phyloP scores from a whole-genome alignment of 768 basidiomycete genomes.

The Tulasnella sp. region DNA sequence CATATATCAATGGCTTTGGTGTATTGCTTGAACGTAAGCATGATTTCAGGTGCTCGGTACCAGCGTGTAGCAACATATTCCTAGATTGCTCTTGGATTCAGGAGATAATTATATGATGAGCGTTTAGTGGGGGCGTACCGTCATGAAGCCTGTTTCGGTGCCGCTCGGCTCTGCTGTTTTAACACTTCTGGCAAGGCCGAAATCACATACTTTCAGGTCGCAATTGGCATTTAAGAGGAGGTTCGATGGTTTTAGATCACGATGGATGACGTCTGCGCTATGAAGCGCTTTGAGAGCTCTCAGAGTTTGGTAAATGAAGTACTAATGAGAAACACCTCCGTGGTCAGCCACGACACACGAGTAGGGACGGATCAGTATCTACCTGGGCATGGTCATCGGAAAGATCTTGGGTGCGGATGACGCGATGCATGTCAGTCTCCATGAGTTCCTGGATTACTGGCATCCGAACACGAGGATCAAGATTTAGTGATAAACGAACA shows the following conservation, averaged over 20 bases:
- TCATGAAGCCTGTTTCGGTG: slow-evolving; percentile 27
- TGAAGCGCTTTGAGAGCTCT: slow-evolving; percentile 91
- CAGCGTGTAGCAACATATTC: slow-evolving; percentile 95
- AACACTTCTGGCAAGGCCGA: slow-evolving; percentile 57
- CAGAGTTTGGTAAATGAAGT: slow-evolving; percentile 95
- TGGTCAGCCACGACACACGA: background rate
- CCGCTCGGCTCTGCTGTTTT: slow-evolving; percentile 24
- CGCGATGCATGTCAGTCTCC: slow-evolving; percentile 94
- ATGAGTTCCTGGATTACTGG: slow-evolving; percentile 37
- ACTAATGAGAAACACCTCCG: slow-evolving; percentile 57
- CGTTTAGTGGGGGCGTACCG: slow-evolving; percentile 34
- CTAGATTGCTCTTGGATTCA: slow-evolving; percentile 42
- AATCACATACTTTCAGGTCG: slow-evolving; percentile 89
- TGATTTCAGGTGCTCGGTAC: slow-evolving; percentile 39
- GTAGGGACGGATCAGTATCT: background rate
- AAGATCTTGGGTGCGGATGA: slow-evolving; percentile 87
- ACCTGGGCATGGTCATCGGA: slow-evolving; percentile 64
- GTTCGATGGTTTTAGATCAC: slow-evolving; percentile 94
- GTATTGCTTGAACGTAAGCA: slow-evolving; percentile 35
- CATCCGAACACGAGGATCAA: background rate
- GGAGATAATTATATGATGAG: slow-evolving; percentile 49
- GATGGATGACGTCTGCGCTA: slow-evolving; percentile 86
- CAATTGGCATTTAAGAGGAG: slow-evolving; percentile 92
- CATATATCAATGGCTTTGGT: slow-evolving; percentile 36
- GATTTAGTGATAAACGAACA: background rate